These are phyloP conservation scores for Xylaria sp. DNA, from an alignment of 2,329 filamentous ascomycete species.

Conservation along the genomic window DNA sequence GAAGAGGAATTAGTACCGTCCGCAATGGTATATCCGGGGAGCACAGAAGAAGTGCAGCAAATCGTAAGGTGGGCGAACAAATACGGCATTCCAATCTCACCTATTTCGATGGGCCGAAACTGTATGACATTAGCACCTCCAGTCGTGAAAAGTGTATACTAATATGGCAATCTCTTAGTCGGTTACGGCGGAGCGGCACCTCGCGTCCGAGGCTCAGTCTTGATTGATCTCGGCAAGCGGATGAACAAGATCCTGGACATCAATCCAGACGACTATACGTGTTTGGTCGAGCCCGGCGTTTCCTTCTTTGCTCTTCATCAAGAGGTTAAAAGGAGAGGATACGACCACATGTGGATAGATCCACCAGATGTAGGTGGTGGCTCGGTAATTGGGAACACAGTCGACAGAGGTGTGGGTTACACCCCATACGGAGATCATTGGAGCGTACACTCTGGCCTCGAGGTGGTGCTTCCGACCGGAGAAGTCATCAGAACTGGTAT, in stretches of 20 bases:
- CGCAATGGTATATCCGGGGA: slow-evolving; percentile 45
- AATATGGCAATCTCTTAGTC: slow-evolving; percentile 34
- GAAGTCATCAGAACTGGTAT: slow-evolving; percentile 50
- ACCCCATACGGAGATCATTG: slow-evolving; percentile 53
- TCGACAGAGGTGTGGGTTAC: slow-evolving; percentile 54
- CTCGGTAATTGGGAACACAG: slow-evolving; percentile 52
- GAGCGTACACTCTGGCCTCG: slow-evolving; percentile 48
- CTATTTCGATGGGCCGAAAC: slow-evolving; percentile 40
- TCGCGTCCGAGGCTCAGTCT: slow-evolving; percentile 56
- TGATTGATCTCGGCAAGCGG: slow-evolving; percentile 56
- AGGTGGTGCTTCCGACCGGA: slow-evolving; percentile 50
- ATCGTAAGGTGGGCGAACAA: slow-evolving; percentile 43
- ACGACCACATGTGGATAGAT: slow-evolving; percentile 51
- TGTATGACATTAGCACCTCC: slow-evolving; percentile 30
- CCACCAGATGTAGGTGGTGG: slow-evolving; percentile 50
- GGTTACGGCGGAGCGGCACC: slow-evolving; percentile 62
- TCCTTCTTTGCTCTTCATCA: slow-evolving; percentile 58
- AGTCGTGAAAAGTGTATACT: slow-evolving; percentile 2
- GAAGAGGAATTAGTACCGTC: slow-evolving; percentile 54
- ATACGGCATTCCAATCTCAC: slow-evolving; percentile 36
- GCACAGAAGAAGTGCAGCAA: slow-evolving; percentile 42
- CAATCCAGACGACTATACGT: slow-evolving; percentile 54
- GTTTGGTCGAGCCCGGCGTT: slow-evolving; percentile 61
- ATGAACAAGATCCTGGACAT: slow-evolving; percentile 61
- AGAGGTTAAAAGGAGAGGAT: slow-evolving; percentile 46